phyloP scores from a whole-genome alignment of 768 basidiomycete species.

The Termitomyces sp. region DNA sequence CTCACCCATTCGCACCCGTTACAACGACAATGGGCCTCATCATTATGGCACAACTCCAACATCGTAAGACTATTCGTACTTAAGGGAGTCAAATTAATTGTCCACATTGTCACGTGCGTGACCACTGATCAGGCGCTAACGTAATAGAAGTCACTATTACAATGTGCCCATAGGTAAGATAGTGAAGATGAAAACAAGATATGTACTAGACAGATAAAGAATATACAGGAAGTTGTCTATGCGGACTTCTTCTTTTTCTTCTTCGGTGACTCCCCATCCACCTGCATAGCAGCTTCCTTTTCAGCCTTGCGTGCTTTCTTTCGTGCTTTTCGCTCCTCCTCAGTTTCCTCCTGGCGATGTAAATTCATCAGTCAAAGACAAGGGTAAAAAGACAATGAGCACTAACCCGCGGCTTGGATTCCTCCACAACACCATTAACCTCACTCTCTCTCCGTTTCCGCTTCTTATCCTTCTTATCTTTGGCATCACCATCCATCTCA shows the following conservation, averaged over 20 bases:
- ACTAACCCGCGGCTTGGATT: conserved; percentile 34
- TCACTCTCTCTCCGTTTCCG: conserved; percentile 56
- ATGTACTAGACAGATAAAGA: conserved; percentile 2
- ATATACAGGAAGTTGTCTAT: conserved; percentile 18
- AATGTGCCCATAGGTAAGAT: neutral
- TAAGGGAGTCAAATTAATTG: neutral
- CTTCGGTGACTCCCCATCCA: conserved; percentile 39
- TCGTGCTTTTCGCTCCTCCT: conserved; percentile 76
- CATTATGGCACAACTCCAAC: conserved; percentile 19
- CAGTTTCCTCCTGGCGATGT: conserved; percentile 54
- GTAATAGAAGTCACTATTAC: neutral
- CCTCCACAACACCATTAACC: conserved; percentile 35
- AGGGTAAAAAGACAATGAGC: conserved; percentile 6
- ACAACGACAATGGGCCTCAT: conserved; percentile 50
- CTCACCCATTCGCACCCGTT: conserved; percentile 67
- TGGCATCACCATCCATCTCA: conserved; percentile 36
- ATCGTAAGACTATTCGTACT: conserved; percentile 11
- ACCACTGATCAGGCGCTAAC: neutral
- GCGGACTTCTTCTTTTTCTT: conserved; percentile 59
- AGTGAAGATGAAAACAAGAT: neutral
- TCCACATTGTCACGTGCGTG: conserved; percentile 7
- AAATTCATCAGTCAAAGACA: conserved; percentile 4
- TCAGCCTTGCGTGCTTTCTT: conserved; percentile 77
- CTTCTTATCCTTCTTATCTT: conserved; percentile 37
- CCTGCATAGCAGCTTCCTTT: conserved; percentile 49